Evolutionary conservation across 345 rosid species (phyloP).

Genomic region (Populus davidiana): DNA sequence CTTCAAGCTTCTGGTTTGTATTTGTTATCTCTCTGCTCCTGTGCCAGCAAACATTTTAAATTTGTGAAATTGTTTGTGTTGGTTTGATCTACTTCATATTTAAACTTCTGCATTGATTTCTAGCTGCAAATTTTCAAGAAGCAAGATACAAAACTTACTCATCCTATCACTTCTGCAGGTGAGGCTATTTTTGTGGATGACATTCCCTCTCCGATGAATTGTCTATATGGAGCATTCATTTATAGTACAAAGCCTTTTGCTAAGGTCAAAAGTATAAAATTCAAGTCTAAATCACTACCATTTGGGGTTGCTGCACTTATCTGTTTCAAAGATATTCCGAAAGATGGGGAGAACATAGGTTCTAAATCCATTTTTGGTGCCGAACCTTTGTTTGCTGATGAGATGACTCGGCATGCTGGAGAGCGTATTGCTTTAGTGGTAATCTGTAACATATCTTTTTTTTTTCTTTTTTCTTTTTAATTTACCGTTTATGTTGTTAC

Average conservation of each 20-base stretch:
- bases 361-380: conserved; percentile 35
- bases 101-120: not conserved
- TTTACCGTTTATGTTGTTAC: too few species aligned
- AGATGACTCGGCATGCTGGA: conserved; percentile 57
- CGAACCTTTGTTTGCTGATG: conserved; percentile 69
- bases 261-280: conserved; percentile 46
- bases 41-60: too few species aligned
- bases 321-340: conserved; percentile 71
- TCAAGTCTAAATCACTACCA: conserved; percentile 37
- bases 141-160: conserved; percentile 6
- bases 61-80: not conserved
- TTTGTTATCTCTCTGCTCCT: too few species aligned
- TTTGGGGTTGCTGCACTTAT: conserved; percentile 48
- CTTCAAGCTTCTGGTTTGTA: conserved; percentile 85
- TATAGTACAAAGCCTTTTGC: conserved; percentile 79
- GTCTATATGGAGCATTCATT: conserved; percentile 79
- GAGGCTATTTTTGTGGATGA: conserved; percentile 95
- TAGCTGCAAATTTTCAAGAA: not conserved
- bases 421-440: conserved; percentile 82
- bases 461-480: too few species aligned
- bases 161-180: conserved; percentile 43
- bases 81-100: not conserved
- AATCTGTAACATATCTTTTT: conserved; percentile 12
- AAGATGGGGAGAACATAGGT: conserved; percentile 67
- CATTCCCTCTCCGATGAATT: conserved; percentile 67